Base-by-base conservation (phyloP, 139 green algal species). In the Chlamydomonas sp. region DNA sequence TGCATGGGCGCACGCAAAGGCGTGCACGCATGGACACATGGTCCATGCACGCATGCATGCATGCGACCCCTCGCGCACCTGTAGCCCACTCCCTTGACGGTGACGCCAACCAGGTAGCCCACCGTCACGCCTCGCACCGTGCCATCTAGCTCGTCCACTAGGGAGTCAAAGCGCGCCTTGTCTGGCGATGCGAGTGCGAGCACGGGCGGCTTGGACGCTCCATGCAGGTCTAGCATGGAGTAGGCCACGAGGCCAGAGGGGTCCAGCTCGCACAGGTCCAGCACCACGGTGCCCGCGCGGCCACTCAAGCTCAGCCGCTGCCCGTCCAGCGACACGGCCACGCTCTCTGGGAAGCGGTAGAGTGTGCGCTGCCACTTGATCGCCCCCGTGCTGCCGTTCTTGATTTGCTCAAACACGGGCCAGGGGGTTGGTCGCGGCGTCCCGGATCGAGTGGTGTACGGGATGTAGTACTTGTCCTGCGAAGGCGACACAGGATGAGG, bases 41-140 rank as follows among this genome's bases (percentile, higher is more conserved):
- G 5, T n/a, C 58, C 26, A 3, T 37, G 13, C 16, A 36, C 13
- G 26, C 50, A 35, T n/a, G n/a, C n/a, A n/a, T n/a, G n/a, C n/a
- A n/a, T n/a, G n/a, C n/a, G n/a, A n/a, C n/a, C n/a, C n/a, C n/a
- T 16, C 16, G n/a, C 60, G 39, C n/a, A 69, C 62, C 62, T 69
- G 75, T 87, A 87, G 2, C 81, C 81, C 31, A 87, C 78, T 30
- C 81, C 81, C 73, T 87, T 78, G 22, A 84, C 78, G 24, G 78
- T 80, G 28, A 87, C 13, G 35, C 77, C 81, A 2, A 83, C 54
- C 20, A 87, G 75, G 71, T 83, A 87, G 50, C 81, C 81, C 48
- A 76, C 33, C 73, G 75, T 81, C 1, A 83, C 75, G 2, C 81
- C 81, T 29, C 75, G 74, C 28, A 87, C 60, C 2, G 65, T 74